phyloP scores from a whole-genome alignment of 352 stramenopile species.

The Chrysophaeum taylorii region DNA sequence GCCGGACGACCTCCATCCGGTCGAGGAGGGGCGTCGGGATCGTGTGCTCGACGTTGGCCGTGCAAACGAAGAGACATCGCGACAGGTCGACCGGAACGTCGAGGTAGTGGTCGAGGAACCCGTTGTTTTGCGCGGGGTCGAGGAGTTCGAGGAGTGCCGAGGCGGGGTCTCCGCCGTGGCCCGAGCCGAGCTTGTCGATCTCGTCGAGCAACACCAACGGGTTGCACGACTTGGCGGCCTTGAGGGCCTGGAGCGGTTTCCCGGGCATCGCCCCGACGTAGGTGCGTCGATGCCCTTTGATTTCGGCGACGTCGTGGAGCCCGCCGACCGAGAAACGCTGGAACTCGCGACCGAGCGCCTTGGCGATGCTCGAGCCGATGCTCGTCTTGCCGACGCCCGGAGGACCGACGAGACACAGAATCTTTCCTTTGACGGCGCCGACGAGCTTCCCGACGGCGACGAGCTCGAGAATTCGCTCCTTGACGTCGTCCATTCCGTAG shows the following conservation, averaged over 20 bases:
- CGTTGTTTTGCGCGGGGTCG: slow-evolving; percentile 90
- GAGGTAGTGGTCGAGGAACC: slow-evolving; percentile 95
- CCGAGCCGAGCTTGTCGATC: slow-evolving; percentile 62
- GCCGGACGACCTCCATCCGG: slow-evolving; percentile 94
- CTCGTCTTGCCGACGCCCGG: slow-evolving; percentile 80
- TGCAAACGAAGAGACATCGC: slow-evolving; percentile 89
- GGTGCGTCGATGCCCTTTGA: slow-evolving; percentile 95
- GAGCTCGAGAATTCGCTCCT: slow-evolving; percentile 97
- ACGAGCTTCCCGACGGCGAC: slow-evolving; percentile 94
- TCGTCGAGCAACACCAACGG: slow-evolving; percentile 97
- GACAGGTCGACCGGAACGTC: slow-evolving; percentile 94
- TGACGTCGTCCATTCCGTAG: slow-evolving; percentile 95
- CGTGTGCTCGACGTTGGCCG: slow-evolving; percentile 85
- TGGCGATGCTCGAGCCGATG: slow-evolving; percentile 91
- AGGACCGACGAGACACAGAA: slow-evolving; percentile 88
- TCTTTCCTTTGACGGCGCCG: slow-evolving; percentile 92
- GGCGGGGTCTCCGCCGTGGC: slow-evolving; percentile 75
- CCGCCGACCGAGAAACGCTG: slow-evolving; percentile 95
- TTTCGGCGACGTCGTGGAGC: slow-evolving; percentile 89
- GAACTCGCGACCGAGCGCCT: slow-evolving; percentile 90
- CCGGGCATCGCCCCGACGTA: slow-evolving; percentile 98
- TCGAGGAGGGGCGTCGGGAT: slow-evolving; percentile 95
- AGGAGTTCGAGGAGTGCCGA: slow-evolving; percentile 91
- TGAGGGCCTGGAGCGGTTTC: slow-evolving; percentile 98
- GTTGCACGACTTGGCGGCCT: slow-evolving; percentile 87